phyloP scores from a whole-genome alignment of 345 rosid genomes.

The Gossypium turneri region DNA sequence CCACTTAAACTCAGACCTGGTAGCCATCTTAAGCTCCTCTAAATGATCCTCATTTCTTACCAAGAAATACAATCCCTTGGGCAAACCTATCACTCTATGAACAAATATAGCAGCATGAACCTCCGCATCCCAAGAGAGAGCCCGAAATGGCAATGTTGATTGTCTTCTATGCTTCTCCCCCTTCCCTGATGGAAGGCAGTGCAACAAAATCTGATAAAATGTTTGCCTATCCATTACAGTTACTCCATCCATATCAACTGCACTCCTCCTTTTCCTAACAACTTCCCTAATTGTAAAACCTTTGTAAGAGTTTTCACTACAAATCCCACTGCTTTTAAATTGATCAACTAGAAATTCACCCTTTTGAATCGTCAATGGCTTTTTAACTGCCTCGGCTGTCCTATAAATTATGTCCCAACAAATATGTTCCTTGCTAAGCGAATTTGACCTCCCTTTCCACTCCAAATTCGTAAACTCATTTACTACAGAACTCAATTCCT shows the following conservation, averaged over 20 bases:
- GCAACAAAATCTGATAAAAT: constrained; percentile 83
- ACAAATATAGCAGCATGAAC: constrained; percentile 86
- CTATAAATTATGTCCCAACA: constrained; percentile 75
- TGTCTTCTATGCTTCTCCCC: constrained; percentile 52
- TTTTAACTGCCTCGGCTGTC: constrained; percentile 70
- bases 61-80: constrained; percentile 75
- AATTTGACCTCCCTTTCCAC: constrained; percentile 69
- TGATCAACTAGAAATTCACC: constrained; percentile 29
- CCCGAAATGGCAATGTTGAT: constrained; percentile 68
- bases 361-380: constrained; percentile 37
- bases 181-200: constrained; percentile 74
- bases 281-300: constrained; percentile 45
- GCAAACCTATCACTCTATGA: constrained; percentile 66
- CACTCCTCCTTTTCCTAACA: constrained; percentile 87
- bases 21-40: constrained; percentile 47
- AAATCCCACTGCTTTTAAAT: constrained; percentile 43
- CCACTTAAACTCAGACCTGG: constrained; percentile 62
- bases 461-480: constrained; percentile 31
- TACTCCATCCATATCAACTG: constrained; percentile 80
- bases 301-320: constrained; percentile 45
- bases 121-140: constrained; percentile 81
- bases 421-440: constrained; percentile 67
- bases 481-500: background rate
- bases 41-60: constrained; percentile 85
- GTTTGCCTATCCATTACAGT: constrained; percentile 50